A percentile compares a stretch with the other conserved stretches of the same genome.
Evolutionary conservation across 2,329 filamentous ascomycete species (phyloP).

Genomic region (Thelonectria blattea): DNA sequence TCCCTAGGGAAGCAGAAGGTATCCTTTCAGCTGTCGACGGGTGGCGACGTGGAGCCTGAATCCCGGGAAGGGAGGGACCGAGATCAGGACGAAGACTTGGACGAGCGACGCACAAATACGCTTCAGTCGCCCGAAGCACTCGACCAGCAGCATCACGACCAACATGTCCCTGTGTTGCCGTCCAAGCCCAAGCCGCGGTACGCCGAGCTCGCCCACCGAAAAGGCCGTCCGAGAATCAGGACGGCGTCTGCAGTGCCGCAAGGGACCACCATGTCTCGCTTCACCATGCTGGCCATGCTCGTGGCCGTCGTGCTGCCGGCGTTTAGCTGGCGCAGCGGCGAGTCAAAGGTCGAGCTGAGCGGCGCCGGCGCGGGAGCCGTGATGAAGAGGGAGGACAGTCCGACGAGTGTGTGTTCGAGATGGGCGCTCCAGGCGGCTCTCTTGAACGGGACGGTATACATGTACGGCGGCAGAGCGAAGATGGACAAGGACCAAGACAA

Average conservation of each 20-base stretch:
- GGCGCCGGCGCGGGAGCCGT: slow-evolving; percentile 58
- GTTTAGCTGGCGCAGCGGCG: slow-evolving; percentile 49
- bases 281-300: slow-evolving; percentile 56
- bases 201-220: slow-evolving; percentile 47
- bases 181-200: slow-evolving; percentile 48
- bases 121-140: neutral
- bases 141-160: slow-evolving; percentile 14
- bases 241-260: slow-evolving; percentile 52
- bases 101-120: slow-evolving; percentile 11
- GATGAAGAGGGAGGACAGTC: slow-evolving; percentile 32
- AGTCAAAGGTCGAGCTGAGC: slow-evolving; percentile 46
- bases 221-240: slow-evolving; percentile 50
- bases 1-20: slow-evolving; percentile 20
- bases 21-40: slow-evolving; percentile 33
- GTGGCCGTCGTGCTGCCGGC: slow-evolving; percentile 58
- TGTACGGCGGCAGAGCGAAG: slow-evolving; percentile 75
- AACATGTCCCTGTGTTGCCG: slow-evolving; percentile 27
- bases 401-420: slow-evolving; percentile 62
- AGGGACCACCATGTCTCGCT: slow-evolving; percentile 46
- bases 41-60: slow-evolving; percentile 16
- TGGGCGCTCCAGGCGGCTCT: slow-evolving; percentile 73
- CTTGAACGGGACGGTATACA: slow-evolving; percentile 77
- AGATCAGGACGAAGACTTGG: slow-evolving; percentile 8
- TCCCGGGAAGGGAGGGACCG: slow-evolving; percentile 2
- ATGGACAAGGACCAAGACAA: slow-evolving; percentile 61